Percentiles rank a stretch among this genome's conserved stretches.
Conservation (phyloP, 108 stramenopile genomes). For the Aurantiochytrium sp. region DNA sequence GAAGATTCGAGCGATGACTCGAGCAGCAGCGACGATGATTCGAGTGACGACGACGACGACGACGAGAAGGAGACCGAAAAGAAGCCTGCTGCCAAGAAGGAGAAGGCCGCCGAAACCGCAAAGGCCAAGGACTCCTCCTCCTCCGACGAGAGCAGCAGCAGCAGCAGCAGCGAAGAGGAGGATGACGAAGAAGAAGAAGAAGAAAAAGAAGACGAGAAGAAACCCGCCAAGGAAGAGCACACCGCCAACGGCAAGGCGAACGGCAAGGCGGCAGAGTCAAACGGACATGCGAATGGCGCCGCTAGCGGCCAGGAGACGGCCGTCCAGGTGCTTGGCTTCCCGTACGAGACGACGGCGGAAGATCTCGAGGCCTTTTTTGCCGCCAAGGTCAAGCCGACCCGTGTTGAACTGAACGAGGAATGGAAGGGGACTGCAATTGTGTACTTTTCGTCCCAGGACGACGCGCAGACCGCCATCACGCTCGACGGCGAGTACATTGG, state of each 20-base stretch:
- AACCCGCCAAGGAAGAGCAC: neutral
- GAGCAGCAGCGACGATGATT: slow-evolving; percentile 21
- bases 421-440: slow-evolving; percentile 77
- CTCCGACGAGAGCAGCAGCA: neutral
- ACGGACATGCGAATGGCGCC: neutral
- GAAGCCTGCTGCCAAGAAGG: neutral
- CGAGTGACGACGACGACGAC: slow-evolving; percentile 46
- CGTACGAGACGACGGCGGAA: slow-evolving; percentile 79
- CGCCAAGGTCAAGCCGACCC: slow-evolving; percentile 61
- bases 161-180: neutral
- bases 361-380: slow-evolving; percentile 81
- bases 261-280: neutral
- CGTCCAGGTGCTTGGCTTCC: slow-evolving; percentile 75
- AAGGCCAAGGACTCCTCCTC: neutral
- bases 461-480: slow-evolving; percentile 66
- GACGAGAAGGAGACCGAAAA: slow-evolving; percentile 35
- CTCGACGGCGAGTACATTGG: slow-evolving; percentile 77
- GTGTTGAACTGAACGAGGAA: slow-evolving; percentile 73
- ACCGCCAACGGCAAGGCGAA: neutral
- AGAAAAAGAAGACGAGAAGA: neutral
- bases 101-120: neutral
- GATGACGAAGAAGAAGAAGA: neutral
- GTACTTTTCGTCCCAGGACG: slow-evolving; percentile 54
- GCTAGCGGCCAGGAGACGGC: slow-evolving; percentile 42
- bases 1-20: slow-evolving; percentile 17